These are phyloP conservation scores for Hypocrella siamensis DNA, from an alignment of 2,329 filamentous ascomycete species.

Conservation along the genomic window DNA sequence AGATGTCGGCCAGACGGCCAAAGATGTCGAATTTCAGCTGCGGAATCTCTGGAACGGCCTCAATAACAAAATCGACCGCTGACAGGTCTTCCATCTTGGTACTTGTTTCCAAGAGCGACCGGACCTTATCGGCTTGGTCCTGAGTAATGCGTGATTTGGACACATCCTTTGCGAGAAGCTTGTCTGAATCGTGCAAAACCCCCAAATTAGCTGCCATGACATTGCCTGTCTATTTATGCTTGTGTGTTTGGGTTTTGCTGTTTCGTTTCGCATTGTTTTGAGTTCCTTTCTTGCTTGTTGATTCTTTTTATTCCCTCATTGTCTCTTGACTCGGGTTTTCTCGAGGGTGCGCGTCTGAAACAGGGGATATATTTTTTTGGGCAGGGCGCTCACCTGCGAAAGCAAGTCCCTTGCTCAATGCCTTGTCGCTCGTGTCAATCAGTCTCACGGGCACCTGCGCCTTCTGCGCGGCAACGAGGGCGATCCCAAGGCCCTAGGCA, in stretches of 20 bases:
- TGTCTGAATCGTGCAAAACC: conserved; percentile 40
- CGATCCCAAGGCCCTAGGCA: conserved; percentile 84
- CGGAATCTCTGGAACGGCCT: conserved; percentile 88
- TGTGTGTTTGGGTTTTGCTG: not conserved
- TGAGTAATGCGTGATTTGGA: conserved; percentile 73
- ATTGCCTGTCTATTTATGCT: not conserved
- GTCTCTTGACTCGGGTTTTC: no score
- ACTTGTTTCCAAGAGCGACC: conserved; percentile 51
- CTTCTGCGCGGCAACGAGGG: conserved; percentile 76
- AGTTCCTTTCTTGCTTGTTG: not conserved
- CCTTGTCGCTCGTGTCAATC: conserved; percentile 69
- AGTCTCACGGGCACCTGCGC: conserved; percentile 73
- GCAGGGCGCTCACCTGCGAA: conserved; percentile 52
- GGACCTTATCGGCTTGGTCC: conserved; percentile 59
- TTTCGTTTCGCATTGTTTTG: not conserved
- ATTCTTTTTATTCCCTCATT: no score
- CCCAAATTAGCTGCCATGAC: not conserved
- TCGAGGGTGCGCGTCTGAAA: no score
- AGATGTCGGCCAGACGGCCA: conserved; percentile 62
- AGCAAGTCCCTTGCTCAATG: conserved; percentile 74
- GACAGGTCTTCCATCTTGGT: conserved; percentile 64
- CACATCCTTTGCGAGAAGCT: conserved; percentile 85
- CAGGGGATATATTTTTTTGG: not conserved
- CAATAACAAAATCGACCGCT: conserved; percentile 90
- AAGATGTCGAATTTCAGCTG: conserved; percentile 83